Percentiles rank a stretch among this genome's conserved stretches.
Conservation (phyloP, 2,329 filamentous ascomycete genomes). For the Dothideomycetidae sp. region DNA sequence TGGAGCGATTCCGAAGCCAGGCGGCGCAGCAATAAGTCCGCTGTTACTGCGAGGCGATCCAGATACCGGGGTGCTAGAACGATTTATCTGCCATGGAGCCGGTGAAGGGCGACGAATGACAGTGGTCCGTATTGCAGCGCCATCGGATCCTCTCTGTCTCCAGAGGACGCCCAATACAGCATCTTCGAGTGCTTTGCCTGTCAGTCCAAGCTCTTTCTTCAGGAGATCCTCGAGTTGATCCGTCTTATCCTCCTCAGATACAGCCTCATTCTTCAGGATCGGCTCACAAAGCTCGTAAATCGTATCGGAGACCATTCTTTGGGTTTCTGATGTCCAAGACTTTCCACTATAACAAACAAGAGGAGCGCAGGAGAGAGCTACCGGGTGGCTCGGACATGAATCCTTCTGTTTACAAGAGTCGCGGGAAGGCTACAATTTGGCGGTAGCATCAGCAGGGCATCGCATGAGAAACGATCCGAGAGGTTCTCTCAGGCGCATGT, state of each 20-base stretch:
- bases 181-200: constrained; percentile 70
- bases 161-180: constrained; percentile 81
- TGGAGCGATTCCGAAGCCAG: constrained; percentile 59
- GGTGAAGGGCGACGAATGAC: constrained; percentile 83
- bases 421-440: no score
- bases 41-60: constrained; percentile 65
- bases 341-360: constrained; percentile 1
- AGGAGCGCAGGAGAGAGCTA: neutral
- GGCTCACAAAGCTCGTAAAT: constrained; percentile 85
- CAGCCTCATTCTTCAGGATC: constrained; percentile 63
- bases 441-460: no score
- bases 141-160: constrained; percentile 54
- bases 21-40: constrained; percentile 70
- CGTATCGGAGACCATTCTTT: constrained; percentile 77
- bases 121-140: constrained; percentile 61
- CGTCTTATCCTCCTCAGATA: constrained; percentile 92
- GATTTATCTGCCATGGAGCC: constrained; percentile 73
- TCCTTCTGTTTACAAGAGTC: neutral
- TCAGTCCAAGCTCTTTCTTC: constrained; percentile 53
- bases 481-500: no score
- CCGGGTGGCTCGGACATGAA: constrained; percentile 7
- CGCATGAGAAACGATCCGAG: no score
- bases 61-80: constrained; percentile 62
- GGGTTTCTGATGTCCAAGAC: neutral
- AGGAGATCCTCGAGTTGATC: constrained; percentile 81